Evolutionary conservation across 2,329 filamentous ascomycete genomes (phyloP).

Genomic region (Aspergillus jensenii): DNA sequence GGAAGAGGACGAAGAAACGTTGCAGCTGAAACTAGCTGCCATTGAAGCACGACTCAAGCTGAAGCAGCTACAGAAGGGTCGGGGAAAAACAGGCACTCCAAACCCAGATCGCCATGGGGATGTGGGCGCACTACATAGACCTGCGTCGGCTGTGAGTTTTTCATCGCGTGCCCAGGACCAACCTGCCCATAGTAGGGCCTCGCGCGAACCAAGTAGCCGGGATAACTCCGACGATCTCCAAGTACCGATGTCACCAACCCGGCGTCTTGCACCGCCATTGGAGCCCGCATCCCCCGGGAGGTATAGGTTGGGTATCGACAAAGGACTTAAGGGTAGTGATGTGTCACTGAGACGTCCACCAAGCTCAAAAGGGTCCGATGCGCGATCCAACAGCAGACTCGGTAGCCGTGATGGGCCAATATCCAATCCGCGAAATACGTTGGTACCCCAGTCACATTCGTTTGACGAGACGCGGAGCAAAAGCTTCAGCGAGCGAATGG

Average conservation of each 20-base stretch:
- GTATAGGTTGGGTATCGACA: slow-evolving; percentile 83
- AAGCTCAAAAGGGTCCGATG: slow-evolving; percentile 24
- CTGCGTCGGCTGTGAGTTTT: slow-evolving; percentile 26
- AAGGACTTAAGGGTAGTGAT: slow-evolving; percentile 76
- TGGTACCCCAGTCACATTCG: slow-evolving; percentile 12
- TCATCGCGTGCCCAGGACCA: slow-evolving; percentile 22
- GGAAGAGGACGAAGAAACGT: slow-evolving; percentile 82
- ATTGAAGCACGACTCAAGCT: slow-evolving; percentile 86
- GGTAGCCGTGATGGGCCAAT: slow-evolving; percentile 11
- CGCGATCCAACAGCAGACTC: slow-evolving; percentile 31
- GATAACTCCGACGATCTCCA: slow-evolving; percentile 53
- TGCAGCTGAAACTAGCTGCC: slow-evolving; percentile 80
- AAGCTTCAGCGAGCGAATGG: slow-evolving; percentile 83
- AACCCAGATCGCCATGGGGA: slow-evolving; percentile 23
- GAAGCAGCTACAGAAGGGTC: slow-evolving; percentile 74
- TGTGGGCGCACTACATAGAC: slow-evolving; percentile 19
- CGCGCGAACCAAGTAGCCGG: slow-evolving; percentile 16
- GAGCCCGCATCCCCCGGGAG: slow-evolving; percentile 74
- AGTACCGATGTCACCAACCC: slow-evolving; percentile 73
- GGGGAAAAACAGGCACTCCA: slow-evolving; percentile 24
- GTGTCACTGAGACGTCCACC: slow-evolving; percentile 76
- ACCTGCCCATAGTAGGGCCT: slow-evolving; percentile 13
- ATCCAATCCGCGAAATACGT: not conserved
- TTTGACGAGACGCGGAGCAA: slow-evolving; percentile 42
- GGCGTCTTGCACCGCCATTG: slow-evolving; percentile 46